A percentile compares a stretch with the other conserved stretches of the same genome.
These are phyloP conservation scores for Haberlea rhodopensis DNA, from an alignment of 257 asterid genomes.

Conservation along the genomic window DNA sequence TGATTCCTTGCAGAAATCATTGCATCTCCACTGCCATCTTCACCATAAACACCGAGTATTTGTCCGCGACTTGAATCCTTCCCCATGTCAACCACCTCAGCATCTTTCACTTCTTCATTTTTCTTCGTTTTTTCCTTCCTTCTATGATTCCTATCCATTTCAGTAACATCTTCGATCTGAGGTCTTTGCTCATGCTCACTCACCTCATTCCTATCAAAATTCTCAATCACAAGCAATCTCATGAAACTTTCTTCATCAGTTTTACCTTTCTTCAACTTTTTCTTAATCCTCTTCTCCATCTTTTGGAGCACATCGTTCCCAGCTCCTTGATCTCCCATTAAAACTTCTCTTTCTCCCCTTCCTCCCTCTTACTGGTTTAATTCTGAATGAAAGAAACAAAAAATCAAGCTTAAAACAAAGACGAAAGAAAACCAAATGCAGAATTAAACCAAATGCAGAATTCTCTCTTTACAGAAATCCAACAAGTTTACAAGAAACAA, in stretches of 20 bases:
- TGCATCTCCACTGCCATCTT: slow-evolving; percentile 13
- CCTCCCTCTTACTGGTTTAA: neutral
- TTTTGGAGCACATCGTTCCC: neutral
- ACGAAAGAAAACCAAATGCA: too few relatives aligned
- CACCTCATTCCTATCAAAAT: neutral
- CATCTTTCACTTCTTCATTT: slow-evolving; percentile 15
- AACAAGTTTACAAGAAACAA: too few relatives aligned
- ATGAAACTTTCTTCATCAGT: neutral
- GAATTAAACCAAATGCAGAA: too few relatives aligned
- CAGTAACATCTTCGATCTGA: slow-evolving; percentile 25
- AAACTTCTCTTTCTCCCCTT: neutral
- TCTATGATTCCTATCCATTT: slow-evolving; percentile 17
- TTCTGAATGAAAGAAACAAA: neutral
- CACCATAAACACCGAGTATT: slow-evolving; percentile 8
- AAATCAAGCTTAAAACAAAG: neutral
- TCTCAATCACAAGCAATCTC: slow-evolving; percentile 14
- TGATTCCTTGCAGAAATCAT: slow-evolving; percentile 24
- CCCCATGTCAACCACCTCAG: slow-evolving; percentile 10
- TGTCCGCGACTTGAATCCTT: slow-evolving; percentile 19
- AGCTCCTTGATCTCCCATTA: slow-evolving; percentile 24
- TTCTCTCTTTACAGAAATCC: too few relatives aligned
- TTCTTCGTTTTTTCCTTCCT: slow-evolving; percentile 16
- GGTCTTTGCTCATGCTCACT: slow-evolving; percentile 10
- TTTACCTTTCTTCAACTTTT: slow-evolving; percentile 16
- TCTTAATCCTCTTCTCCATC: slow-evolving; percentile 22